Evolutionary conservation across 169 alveolate genomes (phyloP), one percentile per base, ranked within the genome.

Genomic region (Plasmodium malariae): DNA sequence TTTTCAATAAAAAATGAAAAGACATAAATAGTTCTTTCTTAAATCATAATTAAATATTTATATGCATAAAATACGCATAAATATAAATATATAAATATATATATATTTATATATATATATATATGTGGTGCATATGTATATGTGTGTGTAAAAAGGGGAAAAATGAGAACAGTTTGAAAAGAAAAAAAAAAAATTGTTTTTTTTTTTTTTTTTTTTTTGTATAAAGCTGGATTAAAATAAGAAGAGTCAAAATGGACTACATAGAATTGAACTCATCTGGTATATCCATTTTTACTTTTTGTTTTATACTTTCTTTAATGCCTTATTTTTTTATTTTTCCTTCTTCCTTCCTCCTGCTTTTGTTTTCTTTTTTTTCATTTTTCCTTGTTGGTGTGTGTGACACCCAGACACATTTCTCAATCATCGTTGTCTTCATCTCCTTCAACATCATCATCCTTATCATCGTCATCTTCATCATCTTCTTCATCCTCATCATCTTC

Each of bases 401-500:
- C n/a, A n/a, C n/a, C n/a, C n/a, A n/a, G n/a, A n/a, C n/a, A n/a
- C n/a, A n/a, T n/a, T 9, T 74, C 55, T 11, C 32, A 48, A 12
- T 71, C 80, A 70, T 74, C 88, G 0, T 71, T 45, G 9, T 76
- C 91, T 4, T 59, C 83, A 30, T 85, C 88, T 48, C 32, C 32
- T 24, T 60, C 88, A 43, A 70, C 92, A 5, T 87, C 92, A 9
- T 70, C 80, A 7, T 87, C 88, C 0, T 74, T 63, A 0, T 73
- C 76, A 0, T 72, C 78, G n/a, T 87, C 88, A 28, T 87, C 76
- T 19, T 87, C 74, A 0, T 87, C 87, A 9, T 87, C 92, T 4
- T 87, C 92, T 6, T 87, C 92, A 1, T 87, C 92, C 17, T 87
- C 92, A 0, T 87, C 88, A 45, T 87, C 87, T 6, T 87, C 92